Conservation (phyloP, 2,329 filamentous ascomycete genomes). For the Fusarium multiceps region DNA sequence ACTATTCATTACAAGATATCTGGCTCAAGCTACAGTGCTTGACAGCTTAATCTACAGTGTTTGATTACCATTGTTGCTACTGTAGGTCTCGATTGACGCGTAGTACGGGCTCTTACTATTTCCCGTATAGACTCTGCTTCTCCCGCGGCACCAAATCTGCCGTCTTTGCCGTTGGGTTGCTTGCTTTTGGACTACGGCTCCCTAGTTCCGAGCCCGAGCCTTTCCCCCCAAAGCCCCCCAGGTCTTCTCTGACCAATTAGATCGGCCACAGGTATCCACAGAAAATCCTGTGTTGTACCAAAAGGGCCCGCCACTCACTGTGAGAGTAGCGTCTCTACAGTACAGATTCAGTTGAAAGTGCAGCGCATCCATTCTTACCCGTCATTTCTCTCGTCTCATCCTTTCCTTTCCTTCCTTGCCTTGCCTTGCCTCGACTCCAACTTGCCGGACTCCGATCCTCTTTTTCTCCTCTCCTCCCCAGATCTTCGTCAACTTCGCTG, state of each 20-base stretch:
- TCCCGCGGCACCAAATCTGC: constrained; percentile 20
- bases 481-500: constrained; percentile 1
- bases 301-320: constrained; percentile 20
- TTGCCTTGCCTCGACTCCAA: constrained; percentile 14
- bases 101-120: not conserved
- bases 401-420: constrained; percentile 8
- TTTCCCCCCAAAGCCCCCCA: constrained; percentile 17
- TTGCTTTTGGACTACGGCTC: constrained; percentile 41
- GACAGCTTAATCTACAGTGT: not conserved
- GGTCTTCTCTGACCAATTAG: constrained; percentile 8
- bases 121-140: not conserved
- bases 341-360: not conserved
- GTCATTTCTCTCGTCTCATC: constrained; percentile 21
- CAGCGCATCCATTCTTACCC: not conserved
- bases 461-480: not conserved
- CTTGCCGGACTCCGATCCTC: constrained; percentile 34
- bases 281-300: constrained; percentile 36
- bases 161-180: constrained; percentile 43
- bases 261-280: not conserved
- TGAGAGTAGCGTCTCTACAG: not conserved
- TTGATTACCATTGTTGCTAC: no score
- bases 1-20: no score
- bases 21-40: no score
- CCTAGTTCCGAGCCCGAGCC: constrained; percentile 40
- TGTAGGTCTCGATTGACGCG: no score